Percentiles rank a stretch among this genome's conserved stretches.
Conservation (phyloP, 2,329 filamentous ascomycete genomes). For the Magnaporthiopsis rhizophila region DNA sequence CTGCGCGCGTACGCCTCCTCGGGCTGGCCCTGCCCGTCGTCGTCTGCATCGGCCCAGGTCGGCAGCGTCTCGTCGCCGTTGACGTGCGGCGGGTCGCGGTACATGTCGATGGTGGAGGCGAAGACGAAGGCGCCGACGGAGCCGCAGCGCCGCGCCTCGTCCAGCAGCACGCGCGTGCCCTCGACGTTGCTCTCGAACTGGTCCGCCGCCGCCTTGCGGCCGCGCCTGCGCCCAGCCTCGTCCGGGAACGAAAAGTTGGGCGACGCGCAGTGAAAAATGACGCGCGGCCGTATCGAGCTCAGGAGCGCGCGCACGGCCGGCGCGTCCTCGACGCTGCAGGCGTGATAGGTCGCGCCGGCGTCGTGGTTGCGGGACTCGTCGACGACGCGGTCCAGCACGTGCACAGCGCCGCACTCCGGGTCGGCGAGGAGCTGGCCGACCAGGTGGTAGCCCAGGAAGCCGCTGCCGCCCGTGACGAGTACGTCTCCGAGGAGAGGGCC, state of each 20-base stretch:
- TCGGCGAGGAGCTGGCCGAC: constrained; percentile 20
- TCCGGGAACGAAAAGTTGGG: constrained; percentile 18
- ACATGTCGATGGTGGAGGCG: constrained; percentile 14
- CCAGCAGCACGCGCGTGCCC: constrained; percentile 22
- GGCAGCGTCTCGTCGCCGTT: constrained; percentile 18
- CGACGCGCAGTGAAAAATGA: constrained; percentile 25
- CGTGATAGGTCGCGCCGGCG: constrained; percentile 17
- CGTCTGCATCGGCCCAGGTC: constrained; percentile 13
- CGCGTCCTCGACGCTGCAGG: constrained; percentile 19
- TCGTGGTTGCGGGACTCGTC: constrained; percentile 16
- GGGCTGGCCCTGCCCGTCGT: not conserved
- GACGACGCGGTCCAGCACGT: constrained; percentile 20
- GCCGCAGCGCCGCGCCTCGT: constrained; percentile 12
- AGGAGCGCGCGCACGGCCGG: constrained; percentile 15
- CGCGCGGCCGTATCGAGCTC: constrained; percentile 16
- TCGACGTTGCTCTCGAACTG: constrained; percentile 22
- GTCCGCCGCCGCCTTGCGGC: constrained; percentile 6
- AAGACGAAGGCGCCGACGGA: constrained; percentile 2
- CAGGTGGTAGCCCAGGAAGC: constrained; percentile 25
- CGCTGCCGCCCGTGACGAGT: constrained; percentile 25
- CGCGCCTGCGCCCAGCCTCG: not conserved
- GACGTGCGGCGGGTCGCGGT: constrained; percentile 18
- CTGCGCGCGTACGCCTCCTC: constrained; percentile 18
- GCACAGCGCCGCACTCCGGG: constrained; percentile 14
- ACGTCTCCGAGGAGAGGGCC: constrained; percentile 10